Percentiles rank a stretch among this genome's conserved stretches.
Conservation (phyloP, 2,329 filamentous ascomycete genomes). For the Tolypocladium pustulatum region DNA sequence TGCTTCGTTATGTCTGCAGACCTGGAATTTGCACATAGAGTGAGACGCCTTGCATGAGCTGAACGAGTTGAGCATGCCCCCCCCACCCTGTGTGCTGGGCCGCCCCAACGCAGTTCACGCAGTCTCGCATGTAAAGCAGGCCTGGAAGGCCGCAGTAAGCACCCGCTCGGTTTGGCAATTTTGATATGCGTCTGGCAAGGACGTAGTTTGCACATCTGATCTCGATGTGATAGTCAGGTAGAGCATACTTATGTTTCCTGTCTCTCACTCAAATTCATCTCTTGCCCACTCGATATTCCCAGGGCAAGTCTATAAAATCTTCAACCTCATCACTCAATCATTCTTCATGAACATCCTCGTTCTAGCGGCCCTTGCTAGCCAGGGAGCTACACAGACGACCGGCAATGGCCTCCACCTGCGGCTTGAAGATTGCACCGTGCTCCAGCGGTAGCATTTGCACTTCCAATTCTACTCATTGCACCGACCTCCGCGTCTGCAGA, state of each 20-base stretch:
- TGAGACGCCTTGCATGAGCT: not conserved
- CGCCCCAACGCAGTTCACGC: not conserved
- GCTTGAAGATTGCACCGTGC: constrained; percentile 18
- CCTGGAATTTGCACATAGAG: no score
- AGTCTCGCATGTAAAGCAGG: not conserved
- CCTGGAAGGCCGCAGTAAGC: not conserved
- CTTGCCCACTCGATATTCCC: not conserved
- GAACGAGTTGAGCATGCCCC: not conserved
- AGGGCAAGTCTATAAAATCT: not conserved
- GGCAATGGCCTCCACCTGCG: constrained; percentile 11
- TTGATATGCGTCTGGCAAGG: not conserved
- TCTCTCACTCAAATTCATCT: no score
- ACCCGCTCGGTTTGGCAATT: not conserved
- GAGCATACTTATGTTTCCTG: not conserved
- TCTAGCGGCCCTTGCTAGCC: constrained; percentile 4
- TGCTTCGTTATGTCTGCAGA: no score
- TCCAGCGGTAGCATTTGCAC: constrained; percentile 13
- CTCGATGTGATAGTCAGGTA: no score
- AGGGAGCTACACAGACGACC: constrained; percentile 8
- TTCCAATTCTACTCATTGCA: constrained; percentile 12
- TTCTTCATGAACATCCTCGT: constrained; percentile 11
- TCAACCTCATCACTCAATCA: constrained; percentile 8
- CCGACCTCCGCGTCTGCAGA: constrained; percentile 14
- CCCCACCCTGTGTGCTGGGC: not conserved
- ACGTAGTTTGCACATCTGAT: no score